Evolutionary conservation across 2,329 filamentous ascomycete genomes (phyloP).

Genomic region (Fusarium oligoseptatum): DNA sequence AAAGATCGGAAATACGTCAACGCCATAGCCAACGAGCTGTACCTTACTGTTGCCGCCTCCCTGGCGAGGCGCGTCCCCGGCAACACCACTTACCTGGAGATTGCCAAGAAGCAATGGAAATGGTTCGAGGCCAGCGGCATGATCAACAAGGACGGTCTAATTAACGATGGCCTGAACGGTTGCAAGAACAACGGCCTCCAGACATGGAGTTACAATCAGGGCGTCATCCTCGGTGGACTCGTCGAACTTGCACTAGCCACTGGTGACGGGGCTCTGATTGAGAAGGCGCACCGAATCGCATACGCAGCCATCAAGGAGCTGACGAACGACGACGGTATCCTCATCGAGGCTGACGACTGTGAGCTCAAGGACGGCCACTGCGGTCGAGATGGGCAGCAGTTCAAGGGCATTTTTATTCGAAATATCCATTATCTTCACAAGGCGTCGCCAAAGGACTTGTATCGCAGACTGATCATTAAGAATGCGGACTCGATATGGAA

Average conservation of each 20-base stretch:
- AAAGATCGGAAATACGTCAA: slow-evolving; percentile 65
- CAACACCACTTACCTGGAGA: slow-evolving; percentile 59
- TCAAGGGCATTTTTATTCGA: slow-evolving; percentile 79
- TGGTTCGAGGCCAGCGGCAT: slow-evolving; percentile 67
- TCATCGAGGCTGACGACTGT: slow-evolving; percentile 56
- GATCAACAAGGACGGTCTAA: slow-evolving; percentile 63
- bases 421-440: slow-evolving; percentile 72
- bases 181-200: slow-evolving; percentile 66
- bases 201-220: slow-evolving; percentile 71
- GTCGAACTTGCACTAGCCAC: slow-evolving; percentile 65
- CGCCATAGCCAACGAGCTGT: slow-evolving; percentile 71
- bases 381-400: slow-evolving; percentile 69
- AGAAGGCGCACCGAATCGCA: slow-evolving; percentile 62
- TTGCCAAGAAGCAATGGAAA: slow-evolving; percentile 64
- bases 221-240: slow-evolving; percentile 67
- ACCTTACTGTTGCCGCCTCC: slow-evolving; percentile 65
- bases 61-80: slow-evolving; percentile 63
- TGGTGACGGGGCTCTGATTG: slow-evolving; percentile 56
- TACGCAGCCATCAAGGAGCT: slow-evolving; percentile 63
- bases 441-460: slow-evolving; percentile 62
- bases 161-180: slow-evolving; percentile 66
- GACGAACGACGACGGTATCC: slow-evolving; percentile 59
- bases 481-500: slow-evolving; percentile 78
- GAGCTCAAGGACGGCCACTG: slow-evolving; percentile 54
- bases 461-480: slow-evolving; percentile 66